Base-by-base conservation (phyloP, 345 rosid species). In the Combretum micranthum region DNA sequence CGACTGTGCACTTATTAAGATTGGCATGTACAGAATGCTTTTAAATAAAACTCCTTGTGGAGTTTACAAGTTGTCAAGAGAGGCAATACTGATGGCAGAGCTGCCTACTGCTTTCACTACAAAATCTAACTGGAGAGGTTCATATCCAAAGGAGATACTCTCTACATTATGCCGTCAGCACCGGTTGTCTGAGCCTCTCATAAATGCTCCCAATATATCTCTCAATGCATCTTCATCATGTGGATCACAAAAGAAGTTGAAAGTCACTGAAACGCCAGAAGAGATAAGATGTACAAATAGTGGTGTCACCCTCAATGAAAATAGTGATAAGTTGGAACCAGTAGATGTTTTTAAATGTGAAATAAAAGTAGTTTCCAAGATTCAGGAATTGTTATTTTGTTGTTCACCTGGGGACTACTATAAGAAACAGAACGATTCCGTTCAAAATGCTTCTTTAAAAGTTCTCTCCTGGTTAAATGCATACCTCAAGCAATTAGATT, bases 61-160 rank as follows among this genome's bases (percentile, higher is more conserved):
- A 57, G 60, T 72, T 63, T 93, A 93, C 71, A 93, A 86, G 75
- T 55, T 93, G 71, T 81, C 90, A 14, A 70, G 96, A 71, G 82
- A 80, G 56, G 88, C 96, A 56, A 52, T 87, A 46, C 74, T 89
- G 61, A 68, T 77, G 4, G 81, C 96, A 16, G 85, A 85, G 70
- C 70, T 89, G 73, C 97, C 99, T 47, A 15, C 51, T 32, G 62
- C 72, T 37, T 89, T 71, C 65, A 88, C 94, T 14, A 77, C 87
- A 47, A 89, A 72, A 69, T 60, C 87, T 66, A 83, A 84, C 51
- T 93, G 99, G 99, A 84, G 82, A 64, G 97, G 96, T 60, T 77
- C 81, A 61, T 72, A 71, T 50, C 99, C 99, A 13, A 83, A 80
- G 75, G 99, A 93, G 66, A 75, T 86, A 48, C 78, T 89, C 26